Percentiles rank a stretch among this genome's conserved stretches.
Conservation (phyloP, 495 filamentous ascomycete genomes). For the Xylaria intraflava region DNA sequence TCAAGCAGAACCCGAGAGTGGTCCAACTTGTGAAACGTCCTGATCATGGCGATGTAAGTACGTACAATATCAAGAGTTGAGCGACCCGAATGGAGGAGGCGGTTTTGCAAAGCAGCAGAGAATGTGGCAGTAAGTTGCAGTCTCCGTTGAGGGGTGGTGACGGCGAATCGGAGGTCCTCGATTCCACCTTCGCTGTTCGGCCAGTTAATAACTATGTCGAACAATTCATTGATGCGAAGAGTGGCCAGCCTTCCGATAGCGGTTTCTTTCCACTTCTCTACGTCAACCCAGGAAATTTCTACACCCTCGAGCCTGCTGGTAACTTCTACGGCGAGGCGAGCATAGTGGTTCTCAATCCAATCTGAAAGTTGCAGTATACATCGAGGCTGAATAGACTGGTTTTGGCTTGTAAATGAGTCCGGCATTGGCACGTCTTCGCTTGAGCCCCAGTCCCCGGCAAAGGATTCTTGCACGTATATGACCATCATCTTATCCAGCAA, state of each 20-base stretch:
- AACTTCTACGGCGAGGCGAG: slow-evolving; percentile 59
- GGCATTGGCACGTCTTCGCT: slow-evolving; percentile 16
- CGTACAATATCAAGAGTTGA: slow-evolving; percentile 85
- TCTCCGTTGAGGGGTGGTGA: slow-evolving; percentile 49
- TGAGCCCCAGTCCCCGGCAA: slow-evolving; percentile 50
- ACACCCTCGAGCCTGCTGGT: slow-evolving; percentile 34
- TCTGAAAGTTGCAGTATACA: slow-evolving; percentile 53
- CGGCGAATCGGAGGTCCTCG: slow-evolving; percentile 58
- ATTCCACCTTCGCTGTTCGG: slow-evolving; percentile 73
- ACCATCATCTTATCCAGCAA: slow-evolving; percentile 66
- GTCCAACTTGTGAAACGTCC: slow-evolving; percentile 82
- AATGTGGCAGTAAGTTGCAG: slow-evolving; percentile 67
- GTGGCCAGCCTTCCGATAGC: slow-evolving; percentile 70
- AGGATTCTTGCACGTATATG: slow-evolving; percentile 55
- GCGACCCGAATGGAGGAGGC: slow-evolving; percentile 79
- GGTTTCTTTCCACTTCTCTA: slow-evolving; percentile 77
- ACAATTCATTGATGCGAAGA: slow-evolving; percentile 74
- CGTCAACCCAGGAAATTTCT: slow-evolving; percentile 49
- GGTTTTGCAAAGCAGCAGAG: slow-evolving; percentile 55
- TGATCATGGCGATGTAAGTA: slow-evolving; percentile 87
- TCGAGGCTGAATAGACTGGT: slow-evolving; percentile 32
- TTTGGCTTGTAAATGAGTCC: background rate
- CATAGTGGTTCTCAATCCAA: slow-evolving; percentile 69
- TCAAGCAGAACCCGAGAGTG: slow-evolving; percentile 86
- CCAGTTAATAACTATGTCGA: slow-evolving; percentile 84